Base-by-base conservation (phyloP, 352 stramenopile genomes). In the Phytophthora sp. region DNA sequence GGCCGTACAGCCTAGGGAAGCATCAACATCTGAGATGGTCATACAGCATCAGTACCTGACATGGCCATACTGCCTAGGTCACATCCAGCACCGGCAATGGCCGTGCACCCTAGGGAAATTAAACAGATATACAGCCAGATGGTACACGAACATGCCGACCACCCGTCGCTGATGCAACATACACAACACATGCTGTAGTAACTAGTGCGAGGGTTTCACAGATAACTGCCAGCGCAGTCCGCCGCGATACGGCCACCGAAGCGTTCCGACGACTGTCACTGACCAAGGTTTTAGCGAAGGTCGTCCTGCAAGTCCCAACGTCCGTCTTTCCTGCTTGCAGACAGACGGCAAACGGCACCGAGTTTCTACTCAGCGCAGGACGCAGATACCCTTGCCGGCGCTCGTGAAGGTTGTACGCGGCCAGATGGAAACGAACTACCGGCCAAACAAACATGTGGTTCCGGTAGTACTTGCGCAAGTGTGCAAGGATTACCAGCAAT, bases 171-270 rank as follows among this genome's bases (percentile, higher is more conserved):
- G 20, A 31, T 18, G 31, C 31, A 45, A 44, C 49, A 11, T 21
- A 31, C 31, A 44, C 49, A 44, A 31, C 31, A 21, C 49, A 46
- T 38, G 26, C 21, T 18, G 31, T 45, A 45, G 45, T 57, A 44
- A 24, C 49, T 44, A 57, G 49, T 57, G 49, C 33, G 45, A 44
- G 30, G 49, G 30, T 31, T 45, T 23, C 30, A 35, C 20, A 9
- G 49, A 31, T 57, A 35, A 45, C 49, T 44, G 49, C 44, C 30
- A 57, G 45, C 21, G 49, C 49, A 31, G 49, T 57, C 11, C 49
- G 31, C n/a, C 49, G 49, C 31, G 49, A 18, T 42, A 45, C 49
- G 49, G 20, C 1, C 11, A 11, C 11, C 33, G 49, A 57, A 57
- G 31, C 30, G 33, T n/a, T n/a, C n/a, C n/a, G n/a, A n/a, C n/a